These are phyloP conservation scores for Podospora pseudocomata DNA, from an alignment of 495 filamentous ascomycete species.

Conservation along the genomic window DNA sequence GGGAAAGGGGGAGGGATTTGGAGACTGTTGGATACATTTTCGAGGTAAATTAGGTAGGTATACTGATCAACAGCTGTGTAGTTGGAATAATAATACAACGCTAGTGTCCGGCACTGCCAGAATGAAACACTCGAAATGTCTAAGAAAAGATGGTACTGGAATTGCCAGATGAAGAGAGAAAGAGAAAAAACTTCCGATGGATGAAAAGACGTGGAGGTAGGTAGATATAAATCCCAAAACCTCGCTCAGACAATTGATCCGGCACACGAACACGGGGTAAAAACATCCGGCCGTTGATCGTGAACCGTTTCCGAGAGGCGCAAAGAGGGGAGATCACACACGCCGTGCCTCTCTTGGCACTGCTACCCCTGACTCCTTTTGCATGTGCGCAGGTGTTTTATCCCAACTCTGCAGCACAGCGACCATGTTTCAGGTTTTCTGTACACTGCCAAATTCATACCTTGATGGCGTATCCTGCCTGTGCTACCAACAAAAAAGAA, in stretches of 20 bases:
- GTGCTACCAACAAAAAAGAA: not conserved
- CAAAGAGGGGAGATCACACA: not conserved
- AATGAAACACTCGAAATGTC: not conserved
- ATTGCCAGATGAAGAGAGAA: conserved; percentile 3
- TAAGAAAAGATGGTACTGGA: not conserved
- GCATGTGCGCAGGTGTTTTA: not conserved
- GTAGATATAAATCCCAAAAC: not conserved
- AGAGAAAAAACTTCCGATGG: not conserved
- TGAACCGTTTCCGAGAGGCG: not conserved
- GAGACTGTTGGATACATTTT: conserved; percentile 1
- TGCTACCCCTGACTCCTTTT: not conserved
- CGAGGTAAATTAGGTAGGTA: not conserved
- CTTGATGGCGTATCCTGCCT: not conserved
- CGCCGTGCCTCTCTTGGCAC: not conserved
- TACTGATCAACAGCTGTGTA: not conserved
- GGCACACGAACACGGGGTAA: not conserved
- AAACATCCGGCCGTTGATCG: not conserved
- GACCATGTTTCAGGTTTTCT: not conserved
- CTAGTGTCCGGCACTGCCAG: conserved; percentile 10
- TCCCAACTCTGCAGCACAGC: not conserved
- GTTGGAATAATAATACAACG: not conserved
- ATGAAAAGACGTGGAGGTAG: not conserved
- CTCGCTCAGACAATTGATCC: not conserved
- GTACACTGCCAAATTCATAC: not conserved
- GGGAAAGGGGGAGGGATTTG: conserved; percentile 7